Evolutionary conservation across 2,329 filamentous ascomycete genomes (phyloP).

Genomic region (Colletotrichum lentis): DNA sequence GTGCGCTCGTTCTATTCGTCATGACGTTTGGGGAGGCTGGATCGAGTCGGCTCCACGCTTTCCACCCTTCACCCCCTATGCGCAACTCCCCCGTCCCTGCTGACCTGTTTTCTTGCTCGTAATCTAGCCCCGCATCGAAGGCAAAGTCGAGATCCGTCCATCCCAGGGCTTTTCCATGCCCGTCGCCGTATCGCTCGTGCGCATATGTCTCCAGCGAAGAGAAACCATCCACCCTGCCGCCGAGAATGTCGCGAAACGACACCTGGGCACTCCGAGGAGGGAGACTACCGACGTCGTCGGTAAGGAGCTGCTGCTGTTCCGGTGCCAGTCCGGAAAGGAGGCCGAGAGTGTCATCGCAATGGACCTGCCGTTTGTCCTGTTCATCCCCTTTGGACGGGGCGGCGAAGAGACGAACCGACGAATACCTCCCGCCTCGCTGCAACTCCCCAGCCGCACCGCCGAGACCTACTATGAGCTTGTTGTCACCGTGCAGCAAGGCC

Average conservation of each 20-base stretch:
- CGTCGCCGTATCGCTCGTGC: conserved; percentile 89
- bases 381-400: conserved; percentile 92
- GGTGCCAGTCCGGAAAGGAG: conserved; percentile 83
- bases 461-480: conserved; percentile 98
- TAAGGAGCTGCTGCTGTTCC: conserved; percentile 92
- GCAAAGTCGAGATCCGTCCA: conserved; percentile 95
- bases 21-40: conserved; percentile 34
- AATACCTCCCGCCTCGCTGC: conserved; percentile 90
- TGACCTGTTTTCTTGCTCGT: conserved; percentile 8
- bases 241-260: conserved; percentile 91
- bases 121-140: conserved; percentile 88
- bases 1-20: conserved; percentile 48
- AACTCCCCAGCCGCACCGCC: conserved; percentile 89
- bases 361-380: conserved; percentile 96
- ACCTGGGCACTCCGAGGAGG: conserved; percentile 86
- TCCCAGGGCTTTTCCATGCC: conserved; percentile 85
- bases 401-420: conserved; percentile 89
- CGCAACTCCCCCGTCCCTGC: conserved; percentile 9
- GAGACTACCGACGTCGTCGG: conserved; percentile 93
- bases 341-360: conserved; percentile 90
- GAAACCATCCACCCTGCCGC: conserved; percentile 97
- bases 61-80: conserved; percentile 3
- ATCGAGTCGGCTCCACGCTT: conserved; percentile 17
- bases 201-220: conserved; percentile 89
- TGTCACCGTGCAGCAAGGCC: conserved; percentile 92